Percentiles rank a stretch among this genome's conserved stretches.
These are phyloP conservation scores for Phytophthora ohioensis DNA, from an alignment of 352 stramenopile genomes.

Conservation along the genomic window DNA sequence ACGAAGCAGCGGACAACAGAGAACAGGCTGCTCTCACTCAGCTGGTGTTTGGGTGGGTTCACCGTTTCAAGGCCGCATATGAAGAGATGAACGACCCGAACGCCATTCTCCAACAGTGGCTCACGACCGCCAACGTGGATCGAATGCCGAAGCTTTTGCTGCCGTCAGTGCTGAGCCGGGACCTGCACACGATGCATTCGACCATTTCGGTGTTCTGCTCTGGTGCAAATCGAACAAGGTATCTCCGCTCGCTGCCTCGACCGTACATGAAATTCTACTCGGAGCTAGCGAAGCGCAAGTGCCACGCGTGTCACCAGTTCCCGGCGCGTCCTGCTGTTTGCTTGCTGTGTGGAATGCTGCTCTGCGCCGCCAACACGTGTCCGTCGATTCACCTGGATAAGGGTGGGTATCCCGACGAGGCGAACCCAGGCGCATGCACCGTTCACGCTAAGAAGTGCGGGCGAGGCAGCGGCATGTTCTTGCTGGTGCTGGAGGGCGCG, in stretches of 20 bases:
- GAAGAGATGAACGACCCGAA: conserved; percentile 83
- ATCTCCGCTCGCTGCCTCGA: conserved; percentile 74
- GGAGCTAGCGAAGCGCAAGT: conserved; percentile 84
- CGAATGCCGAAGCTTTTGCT: conserved; percentile 44
- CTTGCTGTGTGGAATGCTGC: conserved; percentile 80
- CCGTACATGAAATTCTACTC: conserved; percentile 90
- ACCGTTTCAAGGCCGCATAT: conserved; percentile 77
- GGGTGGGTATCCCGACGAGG: conserved; percentile 75
- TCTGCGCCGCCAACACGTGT: conserved; percentile 86
- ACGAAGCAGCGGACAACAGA: conserved; percentile 13
- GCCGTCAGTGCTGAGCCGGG: conserved; percentile 56
- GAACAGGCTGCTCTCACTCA: conserved; percentile 36
- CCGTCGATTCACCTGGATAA: conserved; percentile 78
- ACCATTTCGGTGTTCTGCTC: conserved; percentile 79
- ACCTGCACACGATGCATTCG: conserved; percentile 84
- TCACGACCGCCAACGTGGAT: conserved; percentile 68
- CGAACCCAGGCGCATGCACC: conserved; percentile 84
- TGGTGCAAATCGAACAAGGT: conserved; percentile 70
- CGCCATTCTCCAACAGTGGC: conserved; percentile 77
- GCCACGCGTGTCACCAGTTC: conserved; percentile 78
- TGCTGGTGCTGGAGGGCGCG: conserved; percentile 84
- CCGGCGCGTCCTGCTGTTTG: conserved; percentile 85
- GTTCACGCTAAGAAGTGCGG: conserved; percentile 89
- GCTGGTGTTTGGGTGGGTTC: conserved; percentile 67
- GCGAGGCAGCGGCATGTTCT: conserved; percentile 82